Conservation (phyloP, 1,139 yeast species). For the Geotrichum restrictum region DNA sequence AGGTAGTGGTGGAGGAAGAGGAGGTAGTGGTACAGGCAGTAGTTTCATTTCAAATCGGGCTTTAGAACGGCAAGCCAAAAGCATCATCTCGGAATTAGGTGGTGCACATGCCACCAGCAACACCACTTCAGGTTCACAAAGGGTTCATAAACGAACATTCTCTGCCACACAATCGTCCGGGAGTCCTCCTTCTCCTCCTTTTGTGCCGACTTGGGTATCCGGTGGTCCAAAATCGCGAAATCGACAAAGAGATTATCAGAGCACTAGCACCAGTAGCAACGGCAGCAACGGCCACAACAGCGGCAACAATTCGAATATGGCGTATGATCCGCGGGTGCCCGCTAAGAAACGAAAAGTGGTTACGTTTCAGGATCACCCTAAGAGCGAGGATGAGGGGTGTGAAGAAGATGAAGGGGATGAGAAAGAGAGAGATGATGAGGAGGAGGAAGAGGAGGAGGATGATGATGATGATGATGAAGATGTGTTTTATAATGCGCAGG, state of each 20-base stretch:
- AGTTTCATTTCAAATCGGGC: not conserved
- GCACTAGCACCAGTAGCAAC: not conserved
- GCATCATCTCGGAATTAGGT: slow-evolving; percentile 1
- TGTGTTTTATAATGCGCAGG: not conserved
- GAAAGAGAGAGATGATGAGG: too few species aligned
- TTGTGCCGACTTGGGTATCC: not conserved
- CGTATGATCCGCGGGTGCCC: not conserved
- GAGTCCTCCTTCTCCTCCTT: not conserved
- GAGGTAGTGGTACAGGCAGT: not conserved
- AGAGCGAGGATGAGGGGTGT: not conserved
- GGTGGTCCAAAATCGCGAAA: not conserved
- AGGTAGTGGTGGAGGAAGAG: too few species aligned
- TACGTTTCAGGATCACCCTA: slow-evolving; percentile 3
- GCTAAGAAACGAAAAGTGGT: slow-evolving; percentile 8
- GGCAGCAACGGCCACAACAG: not conserved
- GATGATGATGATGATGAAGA: not conserved
- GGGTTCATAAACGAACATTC: slow-evolving; percentile 2
- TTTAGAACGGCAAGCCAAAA: slow-evolving; percentile 4
- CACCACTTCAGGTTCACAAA: not conserved
- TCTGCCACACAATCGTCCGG: slow-evolving; percentile 2
- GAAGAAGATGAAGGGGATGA: too few species aligned
- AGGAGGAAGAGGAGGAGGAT: not conserved
- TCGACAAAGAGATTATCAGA: not conserved
- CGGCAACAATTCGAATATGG: not conserved
- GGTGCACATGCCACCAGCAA: not conserved